These are phyloP conservation scores for Vaucheria bursata DNA, from an alignment of 352 stramenopile species.

Conservation along the genomic window DNA sequence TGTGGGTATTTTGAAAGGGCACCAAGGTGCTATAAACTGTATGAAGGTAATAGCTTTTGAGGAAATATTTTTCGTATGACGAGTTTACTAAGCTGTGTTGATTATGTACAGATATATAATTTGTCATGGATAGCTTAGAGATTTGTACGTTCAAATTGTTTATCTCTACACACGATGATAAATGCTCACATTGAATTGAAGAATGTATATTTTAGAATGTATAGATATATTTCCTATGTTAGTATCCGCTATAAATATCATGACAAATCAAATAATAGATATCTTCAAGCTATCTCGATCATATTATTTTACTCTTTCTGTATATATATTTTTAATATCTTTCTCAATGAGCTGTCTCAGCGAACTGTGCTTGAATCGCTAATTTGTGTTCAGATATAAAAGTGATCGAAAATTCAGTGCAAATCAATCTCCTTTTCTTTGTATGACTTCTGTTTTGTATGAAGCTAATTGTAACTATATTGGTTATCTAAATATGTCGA, in stretches of 20 bases:
- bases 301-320: too few species aligned
- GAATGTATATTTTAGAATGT: background rate
- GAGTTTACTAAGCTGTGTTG: background rate
- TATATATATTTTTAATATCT: too few species aligned
- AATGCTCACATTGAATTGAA: background rate
- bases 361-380: too few species aligned
- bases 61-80: background rate
- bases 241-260: too few species aligned
- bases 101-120: background rate
- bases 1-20: conserved; percentile 35
- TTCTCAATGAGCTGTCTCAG: too few species aligned
- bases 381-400: background rate
- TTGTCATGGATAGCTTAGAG: background rate
- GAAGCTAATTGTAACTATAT: background rate
- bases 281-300: too few species aligned
- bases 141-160: background rate
- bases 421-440: background rate
- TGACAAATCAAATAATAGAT: too few species aligned
- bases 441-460: background rate
- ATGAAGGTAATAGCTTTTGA: conserved; percentile 24
- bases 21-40: conserved; percentile 39
- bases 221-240: too few species aligned
- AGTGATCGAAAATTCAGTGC: background rate
- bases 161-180: background rate
- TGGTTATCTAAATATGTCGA: background rate